Conservation (phyloP, 2,329 filamentous ascomycete genomes). For the Nigrospora osmanthi region DNA sequence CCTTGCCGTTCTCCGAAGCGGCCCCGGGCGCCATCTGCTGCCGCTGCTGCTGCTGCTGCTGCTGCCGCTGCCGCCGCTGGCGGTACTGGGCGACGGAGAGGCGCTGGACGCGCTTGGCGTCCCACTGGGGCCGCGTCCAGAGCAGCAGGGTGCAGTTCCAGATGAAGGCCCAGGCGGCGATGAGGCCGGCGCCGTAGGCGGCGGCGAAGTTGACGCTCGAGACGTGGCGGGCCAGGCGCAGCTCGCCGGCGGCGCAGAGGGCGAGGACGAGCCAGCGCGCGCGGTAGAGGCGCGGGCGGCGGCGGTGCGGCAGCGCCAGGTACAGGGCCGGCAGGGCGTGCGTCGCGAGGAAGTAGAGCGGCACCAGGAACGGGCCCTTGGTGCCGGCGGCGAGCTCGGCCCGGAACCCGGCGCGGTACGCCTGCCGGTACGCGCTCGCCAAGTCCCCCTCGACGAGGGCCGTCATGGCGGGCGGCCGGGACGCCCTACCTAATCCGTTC, state of each 20-base stretch:
- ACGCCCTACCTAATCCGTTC: too few relatives aligned
- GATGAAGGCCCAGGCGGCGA: slow-evolving; percentile 42
- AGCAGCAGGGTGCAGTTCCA: slow-evolving; percentile 41
- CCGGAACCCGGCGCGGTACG: slow-evolving; percentile 17
- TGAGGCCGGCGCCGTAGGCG: slow-evolving; percentile 42
- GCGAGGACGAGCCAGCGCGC: slow-evolving; percentile 42
- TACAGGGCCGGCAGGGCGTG: slow-evolving; percentile 45
- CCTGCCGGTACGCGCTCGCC: slow-evolving; percentile 15
- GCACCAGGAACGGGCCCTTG: slow-evolving; percentile 41
- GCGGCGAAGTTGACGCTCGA: slow-evolving; percentile 44
- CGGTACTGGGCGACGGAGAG: too few relatives aligned
- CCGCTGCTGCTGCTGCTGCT: too few relatives aligned
- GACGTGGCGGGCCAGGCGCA: slow-evolving; percentile 28
- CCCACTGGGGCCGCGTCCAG: slow-evolving; percentile 47
- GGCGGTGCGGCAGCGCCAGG: slow-evolving; percentile 45
- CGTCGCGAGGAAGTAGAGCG: slow-evolving; percentile 38
- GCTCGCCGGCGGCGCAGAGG: slow-evolving; percentile 33
- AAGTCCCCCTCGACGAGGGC: slow-evolving; percentile 10
- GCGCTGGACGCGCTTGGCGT: slow-evolving; percentile 37
- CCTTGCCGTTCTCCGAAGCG: not conserved
- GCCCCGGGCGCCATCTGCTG: too few relatives aligned
- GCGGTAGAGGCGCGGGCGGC: slow-evolving; percentile 40
- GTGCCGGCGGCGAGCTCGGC: slow-evolving; percentile 26
- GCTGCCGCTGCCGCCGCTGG: too few relatives aligned
- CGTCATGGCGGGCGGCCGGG: not conserved